Base-by-base conservation (phyloP, 2,329 filamentous ascomycete genomes). In the Cryoendolithus antarcticus region DNA sequence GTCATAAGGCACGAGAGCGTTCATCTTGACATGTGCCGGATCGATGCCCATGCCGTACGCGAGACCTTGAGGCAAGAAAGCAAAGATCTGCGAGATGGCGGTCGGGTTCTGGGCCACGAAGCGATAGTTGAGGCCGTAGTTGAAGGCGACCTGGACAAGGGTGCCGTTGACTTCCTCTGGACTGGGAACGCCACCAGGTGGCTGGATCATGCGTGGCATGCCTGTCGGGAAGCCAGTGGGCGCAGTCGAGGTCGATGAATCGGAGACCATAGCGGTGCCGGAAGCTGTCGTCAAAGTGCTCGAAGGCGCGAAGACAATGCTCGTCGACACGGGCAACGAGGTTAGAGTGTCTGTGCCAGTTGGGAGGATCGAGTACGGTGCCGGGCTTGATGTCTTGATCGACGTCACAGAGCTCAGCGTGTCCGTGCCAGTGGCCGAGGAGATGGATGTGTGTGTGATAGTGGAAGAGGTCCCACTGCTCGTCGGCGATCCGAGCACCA, bases 71-170 rank as follows among this genome's bases (percentile, higher is more conserved):
- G 86, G 86, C 3, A 95, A 67, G 48, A 75, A 82, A 38, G 74
- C 64, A 66, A 95, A 93, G 53, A 98, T 84, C 62, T 96, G 89
- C 30, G 76, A 76, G 4, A 85, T 82, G 11, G 86, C 82, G 47
- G 80, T 70, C 9, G 76, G 69, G 45, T 81, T 77, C 13, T 66
- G 67, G 8, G 81, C 78, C 21, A 96, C 82, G 56, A 93, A 94
- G 6, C 73, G 65, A 60, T 91, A 98, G 64, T 93, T 89, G 50
- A 93, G 71, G 1, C 75, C 73, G 54, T 77, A 81, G 38, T 75
- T 67, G 71, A 96, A 95, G 28, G 83, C 91, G 46, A 96, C 72
- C 57, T 94, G 86, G 49, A 94, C 80, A 50, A 83, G 62, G 1
- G 74, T 77, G 27, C 35, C 35, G 49, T 83, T 82, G 3, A 69